These are phyloP conservation scores for Rosa multiflora DNA, from an alignment of 306 rosid genomes.

Conservation along the genomic window DNA sequence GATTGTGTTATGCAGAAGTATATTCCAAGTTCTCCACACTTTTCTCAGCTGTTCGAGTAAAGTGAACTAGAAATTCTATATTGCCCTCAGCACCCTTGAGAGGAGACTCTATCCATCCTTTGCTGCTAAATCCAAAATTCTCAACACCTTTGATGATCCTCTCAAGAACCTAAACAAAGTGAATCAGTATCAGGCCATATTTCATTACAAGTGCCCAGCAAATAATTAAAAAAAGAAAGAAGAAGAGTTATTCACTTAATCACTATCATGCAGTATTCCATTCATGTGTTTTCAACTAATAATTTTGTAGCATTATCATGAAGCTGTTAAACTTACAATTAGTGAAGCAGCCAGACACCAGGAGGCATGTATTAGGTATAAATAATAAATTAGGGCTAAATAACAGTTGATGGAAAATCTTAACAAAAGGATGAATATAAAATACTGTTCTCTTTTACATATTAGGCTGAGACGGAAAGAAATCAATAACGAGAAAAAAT, in stretches of 20 bases:
- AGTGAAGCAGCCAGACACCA: neutral
- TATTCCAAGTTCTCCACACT: neutral
- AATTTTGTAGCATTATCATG: neutral
- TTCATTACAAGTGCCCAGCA: neutral
- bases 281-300: neutral
- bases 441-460: neutral
- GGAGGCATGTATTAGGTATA: neutral
- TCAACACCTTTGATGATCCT: slow-evolving; percentile 80
- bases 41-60: slow-evolving; percentile 36
- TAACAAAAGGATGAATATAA: neutral
- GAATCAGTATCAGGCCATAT: neutral
- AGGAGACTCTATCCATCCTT: slow-evolving; percentile 91
- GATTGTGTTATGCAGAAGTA: neutral
- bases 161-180: slow-evolving; percentile 63
- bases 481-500: neutral
- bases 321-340: neutral
- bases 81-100: slow-evolving; percentile 95
- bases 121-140: slow-evolving; percentile 67
- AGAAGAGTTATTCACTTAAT: neutral
- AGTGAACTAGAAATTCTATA: slow-evolving; percentile 82
- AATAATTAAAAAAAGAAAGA: neutral
- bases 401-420: neutral
- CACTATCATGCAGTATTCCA: neutral
- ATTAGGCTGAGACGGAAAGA: neutral
- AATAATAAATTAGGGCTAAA: neutral